These are phyloP conservation scores for Chloropicon primus DNA, from an alignment of 139 green algal species.

Conservation along the genomic window DNA sequence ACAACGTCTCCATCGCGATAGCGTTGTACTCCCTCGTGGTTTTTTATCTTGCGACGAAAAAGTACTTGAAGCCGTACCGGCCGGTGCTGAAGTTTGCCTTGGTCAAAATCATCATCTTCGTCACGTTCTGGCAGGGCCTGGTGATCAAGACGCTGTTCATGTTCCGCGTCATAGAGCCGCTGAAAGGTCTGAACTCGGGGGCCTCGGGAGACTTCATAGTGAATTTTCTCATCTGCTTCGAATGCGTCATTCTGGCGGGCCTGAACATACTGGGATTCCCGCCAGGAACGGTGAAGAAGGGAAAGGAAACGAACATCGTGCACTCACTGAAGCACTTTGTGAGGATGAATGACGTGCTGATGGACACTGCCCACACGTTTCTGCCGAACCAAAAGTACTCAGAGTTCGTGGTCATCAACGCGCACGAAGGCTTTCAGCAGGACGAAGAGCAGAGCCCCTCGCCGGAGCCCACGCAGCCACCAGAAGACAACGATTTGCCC, in stretches of 20 bases:
- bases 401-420: conserved; percentile 3
- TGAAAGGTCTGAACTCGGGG: neutral
- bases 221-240: neutral
- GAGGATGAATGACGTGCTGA: conserved; percentile 1
- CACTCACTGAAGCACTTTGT: neutral
- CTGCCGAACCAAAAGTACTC: neutral
- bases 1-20: neutral
- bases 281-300: neutral
- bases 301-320: neutral
- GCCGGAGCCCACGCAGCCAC: too few relatives aligned
- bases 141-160: neutral
- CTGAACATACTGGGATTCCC: neutral
- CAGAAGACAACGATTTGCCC: neutral
- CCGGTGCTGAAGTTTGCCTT: conserved; percentile 1
- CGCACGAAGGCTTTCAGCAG: neutral
- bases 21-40: neutral
- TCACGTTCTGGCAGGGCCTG: conserved; percentile 3
- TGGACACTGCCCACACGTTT: conserved; percentile 1
- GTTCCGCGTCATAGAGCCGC: neutral
- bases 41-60: neutral
- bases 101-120: conserved; percentile 6
- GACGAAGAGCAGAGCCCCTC: neutral
- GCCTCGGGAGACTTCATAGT: neutral
- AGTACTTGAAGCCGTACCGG: neutral
- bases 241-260: neutral